A percentile compares a stretch with the other conserved stretches of the same genome.
Conservation (phyloP, 2,329 filamentous ascomycete species). For the Helotiales sp. region DNA sequence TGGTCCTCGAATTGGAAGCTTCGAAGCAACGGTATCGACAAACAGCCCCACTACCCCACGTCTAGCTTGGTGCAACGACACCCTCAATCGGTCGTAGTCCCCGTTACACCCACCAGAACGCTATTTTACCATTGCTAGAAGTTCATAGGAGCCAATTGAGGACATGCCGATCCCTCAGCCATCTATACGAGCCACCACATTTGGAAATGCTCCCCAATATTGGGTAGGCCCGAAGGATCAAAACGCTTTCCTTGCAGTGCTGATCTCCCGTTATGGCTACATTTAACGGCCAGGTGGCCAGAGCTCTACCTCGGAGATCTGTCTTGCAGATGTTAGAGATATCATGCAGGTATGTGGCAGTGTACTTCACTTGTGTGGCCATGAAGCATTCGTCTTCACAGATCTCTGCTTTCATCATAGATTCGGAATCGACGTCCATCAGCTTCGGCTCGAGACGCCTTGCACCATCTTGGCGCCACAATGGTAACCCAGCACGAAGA, state of each 20-base stretch:
- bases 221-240: slow-evolving; percentile 21
- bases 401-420: slow-evolving; percentile 1
- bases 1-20: slow-evolving; percentile 11
- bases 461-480: slow-evolving; percentile 10
- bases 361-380: slow-evolving; percentile 5
- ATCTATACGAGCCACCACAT: slow-evolving; percentile 16
- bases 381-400: background rate
- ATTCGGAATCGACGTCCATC: slow-evolving; percentile 4
- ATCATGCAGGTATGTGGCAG: slow-evolving; percentile 24
- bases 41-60: slow-evolving; percentile 11
- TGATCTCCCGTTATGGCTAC: slow-evolving; percentile 18
- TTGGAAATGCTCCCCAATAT: background rate
- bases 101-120: background rate
- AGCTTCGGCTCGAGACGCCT: slow-evolving; percentile 17
- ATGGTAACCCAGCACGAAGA: slow-evolving; percentile 1
- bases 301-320: slow-evolving; percentile 16
- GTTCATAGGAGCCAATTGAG: slow-evolving; percentile 19
- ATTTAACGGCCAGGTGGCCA: slow-evolving; percentile 18
- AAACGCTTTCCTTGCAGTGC: slow-evolving; percentile 20
- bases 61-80: background rate
- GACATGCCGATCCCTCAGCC: slow-evolving; percentile 26
- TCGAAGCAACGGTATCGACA: slow-evolving; percentile 9
- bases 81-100: background rate
- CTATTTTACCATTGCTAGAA: background rate
- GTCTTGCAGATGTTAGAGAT: slow-evolving; percentile 16